A percentile compares a stretch with the other conserved stretches of the same genome.
phyloP scores from a whole-genome alignment of 2,329 filamentous ascomycete species.

The Lasiodiplodia citricola region DNA sequence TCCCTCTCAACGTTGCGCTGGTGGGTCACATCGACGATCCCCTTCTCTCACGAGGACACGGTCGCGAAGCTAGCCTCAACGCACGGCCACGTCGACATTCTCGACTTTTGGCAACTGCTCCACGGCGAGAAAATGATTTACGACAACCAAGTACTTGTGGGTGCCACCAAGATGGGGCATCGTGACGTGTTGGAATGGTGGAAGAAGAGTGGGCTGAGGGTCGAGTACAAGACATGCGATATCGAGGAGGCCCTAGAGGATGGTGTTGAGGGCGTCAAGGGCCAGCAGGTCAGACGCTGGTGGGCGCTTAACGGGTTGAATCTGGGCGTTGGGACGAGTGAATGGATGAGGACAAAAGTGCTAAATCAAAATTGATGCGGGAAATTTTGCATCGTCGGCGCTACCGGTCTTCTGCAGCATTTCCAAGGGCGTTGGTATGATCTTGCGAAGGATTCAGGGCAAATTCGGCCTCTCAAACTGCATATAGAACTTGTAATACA shows the following conservation, averaged over 20 bases:
- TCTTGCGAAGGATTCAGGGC: not conserved
- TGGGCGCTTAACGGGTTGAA: conserved; percentile 87
- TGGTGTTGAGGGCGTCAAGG: conserved; percentile 70
- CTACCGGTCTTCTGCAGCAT: not conserved
- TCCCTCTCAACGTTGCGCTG: conserved; percentile 78
- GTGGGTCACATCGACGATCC: conserved; percentile 85
- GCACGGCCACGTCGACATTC: conserved; percentile 81
- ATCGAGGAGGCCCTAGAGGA: conserved; percentile 95
- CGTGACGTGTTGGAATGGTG: conserved; percentile 91
- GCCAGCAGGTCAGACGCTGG: conserved; percentile 78
- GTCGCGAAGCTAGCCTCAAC: conserved; percentile 84
- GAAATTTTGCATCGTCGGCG: conserved; percentile 4
- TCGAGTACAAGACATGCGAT: conserved; percentile 94
- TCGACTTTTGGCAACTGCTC: conserved; percentile 80
- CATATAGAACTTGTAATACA: conserved; percentile 8
- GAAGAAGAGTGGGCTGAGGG: conserved; percentile 75
- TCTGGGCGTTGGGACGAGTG: conserved; percentile 78
- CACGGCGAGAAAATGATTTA: conserved; percentile 80
- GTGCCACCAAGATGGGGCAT: conserved; percentile 85
- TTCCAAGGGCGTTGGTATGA: conserved; percentile 3
- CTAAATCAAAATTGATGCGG: conserved; percentile 45
- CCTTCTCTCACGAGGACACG: conserved; percentile 78
- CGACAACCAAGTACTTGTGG: conserved; percentile 81
- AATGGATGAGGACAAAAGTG: conserved; percentile 85
- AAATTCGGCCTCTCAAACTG: not conserved